phyloP scores from a whole-genome alignment of 1,284 basidiomycete genomes.

The Ustilago esculenta region DNA sequence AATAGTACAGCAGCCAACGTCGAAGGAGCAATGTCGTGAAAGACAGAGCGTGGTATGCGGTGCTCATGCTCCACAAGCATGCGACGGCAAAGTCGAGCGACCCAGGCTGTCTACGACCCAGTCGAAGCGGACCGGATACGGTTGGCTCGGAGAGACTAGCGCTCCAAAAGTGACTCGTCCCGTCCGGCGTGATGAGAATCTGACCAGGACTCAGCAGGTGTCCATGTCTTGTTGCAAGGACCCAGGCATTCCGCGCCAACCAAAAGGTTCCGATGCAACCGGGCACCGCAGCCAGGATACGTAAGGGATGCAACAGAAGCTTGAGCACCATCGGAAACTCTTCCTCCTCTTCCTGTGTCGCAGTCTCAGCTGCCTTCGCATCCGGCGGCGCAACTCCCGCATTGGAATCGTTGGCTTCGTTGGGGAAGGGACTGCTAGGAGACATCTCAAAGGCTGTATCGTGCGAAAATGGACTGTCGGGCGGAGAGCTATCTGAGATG shows the following conservation, averaged over 20 bases:
- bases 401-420: no score
- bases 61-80: conserved; percentile 71
- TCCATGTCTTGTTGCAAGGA: conserved; percentile 15
- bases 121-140: conserved; percentile 1
- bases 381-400: no score
- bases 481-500: conserved; percentile 24
- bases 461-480: conserved; percentile 9
- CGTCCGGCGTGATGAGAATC: conserved; percentile 15
- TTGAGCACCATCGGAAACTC: conserved; percentile 49
- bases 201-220: conserved; percentile 38
- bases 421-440: neutral
- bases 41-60: conserved; percentile 80
- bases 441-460: neutral
- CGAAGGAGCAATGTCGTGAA: conserved; percentile 81
- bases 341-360: conserved; percentile 26
- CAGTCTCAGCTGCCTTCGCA: neutral
- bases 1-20: conserved; percentile 83
- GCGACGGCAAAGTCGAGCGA: conserved; percentile 54
- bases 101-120: conserved; percentile 39
- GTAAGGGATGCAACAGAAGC: conserved; percentile 58
- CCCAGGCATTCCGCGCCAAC: conserved; percentile 51
- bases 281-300: conserved; percentile 63
- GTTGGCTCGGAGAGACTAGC: conserved; percentile 1
- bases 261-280: conserved; percentile 62
- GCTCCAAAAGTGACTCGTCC: conserved; percentile 26